phyloP scores from a whole-genome alignment of 306 rosid genomes.

The Castanospermum australe region DNA sequence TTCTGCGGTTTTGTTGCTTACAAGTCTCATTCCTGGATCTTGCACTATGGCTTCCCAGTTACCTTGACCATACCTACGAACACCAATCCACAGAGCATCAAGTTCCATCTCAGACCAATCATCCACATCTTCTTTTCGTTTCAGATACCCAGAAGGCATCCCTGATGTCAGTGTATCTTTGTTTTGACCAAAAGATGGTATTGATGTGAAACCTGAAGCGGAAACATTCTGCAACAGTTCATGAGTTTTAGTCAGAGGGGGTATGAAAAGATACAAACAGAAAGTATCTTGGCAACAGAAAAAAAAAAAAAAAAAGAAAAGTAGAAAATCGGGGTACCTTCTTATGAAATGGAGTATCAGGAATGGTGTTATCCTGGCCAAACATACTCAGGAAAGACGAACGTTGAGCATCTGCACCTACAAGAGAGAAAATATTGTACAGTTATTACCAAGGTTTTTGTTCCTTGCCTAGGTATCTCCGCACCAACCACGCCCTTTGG shows the following conservation, averaged over 20 bases:
- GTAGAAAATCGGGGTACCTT: background rate
- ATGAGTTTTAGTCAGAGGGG: background rate
- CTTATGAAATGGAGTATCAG: background rate
- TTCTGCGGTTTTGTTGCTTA: background rate
- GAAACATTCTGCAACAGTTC: background rate
- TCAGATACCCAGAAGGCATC: background rate
- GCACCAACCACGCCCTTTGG: too few relatives aligned
- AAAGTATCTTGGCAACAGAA: background rate
- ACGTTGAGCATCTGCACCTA: background rate
- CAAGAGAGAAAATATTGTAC: background rate
- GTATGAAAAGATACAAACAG: background rate
- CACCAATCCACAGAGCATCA: slow-evolving; percentile 24
- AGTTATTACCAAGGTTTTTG: slow-evolving; percentile 12
- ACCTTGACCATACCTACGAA: background rate
- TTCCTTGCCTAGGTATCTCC: too few relatives aligned
- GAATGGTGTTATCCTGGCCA: background rate
- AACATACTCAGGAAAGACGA: background rate
- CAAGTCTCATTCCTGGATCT: background rate
- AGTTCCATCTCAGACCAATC: slow-evolving; percentile 18
- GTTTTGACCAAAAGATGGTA: background rate
- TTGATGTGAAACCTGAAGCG: background rate
- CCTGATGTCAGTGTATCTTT: background rate
- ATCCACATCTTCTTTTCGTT: background rate
- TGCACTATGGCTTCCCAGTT: slow-evolving; percentile 8
- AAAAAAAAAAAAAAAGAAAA: background rate